Conservation (phyloP, 352 stramenopile species). For the Plasmopara muralis region DNA sequence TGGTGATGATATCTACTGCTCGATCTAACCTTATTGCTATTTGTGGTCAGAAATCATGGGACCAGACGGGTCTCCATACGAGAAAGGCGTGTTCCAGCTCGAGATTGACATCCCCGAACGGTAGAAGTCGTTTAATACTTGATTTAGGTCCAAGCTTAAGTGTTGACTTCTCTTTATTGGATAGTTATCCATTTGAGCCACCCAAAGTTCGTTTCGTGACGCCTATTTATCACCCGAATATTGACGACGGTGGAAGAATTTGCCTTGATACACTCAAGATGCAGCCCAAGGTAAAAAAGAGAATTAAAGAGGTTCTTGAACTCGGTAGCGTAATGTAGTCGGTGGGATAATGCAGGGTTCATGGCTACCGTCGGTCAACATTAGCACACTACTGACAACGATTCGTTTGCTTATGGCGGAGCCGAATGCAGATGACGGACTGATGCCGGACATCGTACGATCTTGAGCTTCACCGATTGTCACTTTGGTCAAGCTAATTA, state of each 20-base stretch:
- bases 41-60: constrained; percentile 56
- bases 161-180: background rate
- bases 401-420: constrained; percentile 88
- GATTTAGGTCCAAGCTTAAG: background rate
- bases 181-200: constrained; percentile 78
- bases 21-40: background rate
- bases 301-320: constrained; percentile 4
- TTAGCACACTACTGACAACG: constrained; percentile 85
- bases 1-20: background rate
- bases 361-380: constrained; percentile 89
- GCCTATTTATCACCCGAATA: constrained; percentile 83
- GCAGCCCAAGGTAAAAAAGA: constrained; percentile 62
- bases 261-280: constrained; percentile 90
- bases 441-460: constrained; percentile 86
- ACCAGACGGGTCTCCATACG: constrained; percentile 76
- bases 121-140: background rate
- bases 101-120: constrained; percentile 68
- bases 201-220: constrained; percentile 74
- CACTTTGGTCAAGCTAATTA: background rate
- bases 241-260: constrained; percentile 81
- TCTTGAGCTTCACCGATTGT: background rate
- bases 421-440: constrained; percentile 85
- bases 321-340: too few species aligned
- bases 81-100: constrained; percentile 65
- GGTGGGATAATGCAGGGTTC: constrained; percentile 42